Conservation (phyloP, 1,284 basidiomycete genomes). For the Tilletia walkeri region DNA sequence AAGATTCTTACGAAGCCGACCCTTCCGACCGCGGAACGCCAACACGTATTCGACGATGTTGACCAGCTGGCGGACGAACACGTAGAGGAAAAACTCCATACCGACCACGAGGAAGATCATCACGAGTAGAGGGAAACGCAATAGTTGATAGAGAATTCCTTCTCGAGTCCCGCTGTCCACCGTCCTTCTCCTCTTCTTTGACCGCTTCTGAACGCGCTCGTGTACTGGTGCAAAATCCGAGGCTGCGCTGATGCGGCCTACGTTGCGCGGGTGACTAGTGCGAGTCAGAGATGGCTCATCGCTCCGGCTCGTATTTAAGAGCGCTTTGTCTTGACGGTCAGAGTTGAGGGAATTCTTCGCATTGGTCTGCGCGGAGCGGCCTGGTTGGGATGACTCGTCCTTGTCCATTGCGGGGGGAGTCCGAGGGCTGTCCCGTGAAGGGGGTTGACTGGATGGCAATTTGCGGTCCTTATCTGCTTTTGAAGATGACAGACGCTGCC, state of each 20-base stretch:
- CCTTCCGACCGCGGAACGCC: constrained; percentile 79
- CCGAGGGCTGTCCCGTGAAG: too few relatives aligned
- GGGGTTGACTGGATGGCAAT: too few relatives aligned
- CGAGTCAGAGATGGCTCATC: constrained; percentile 22
- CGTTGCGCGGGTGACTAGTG: constrained; percentile 34
- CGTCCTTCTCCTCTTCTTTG: constrained; percentile 19
- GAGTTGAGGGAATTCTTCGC: constrained; percentile 10
- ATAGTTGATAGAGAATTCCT: constrained; percentile 43
- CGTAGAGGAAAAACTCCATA: constrained; percentile 77
- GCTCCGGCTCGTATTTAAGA: too few relatives aligned
- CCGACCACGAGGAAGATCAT: constrained; percentile 82
- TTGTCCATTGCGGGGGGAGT: constrained; percentile 18
- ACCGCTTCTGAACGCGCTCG: constrained; percentile 34
- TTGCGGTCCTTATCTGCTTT: constrained; percentile 15
- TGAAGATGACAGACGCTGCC: too few relatives aligned
- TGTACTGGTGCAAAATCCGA: constrained; percentile 54
- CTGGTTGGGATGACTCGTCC: neutral
- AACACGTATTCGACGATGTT: constrained; percentile 48
- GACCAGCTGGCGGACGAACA: constrained; percentile 83
- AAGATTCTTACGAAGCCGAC: constrained; percentile 70
- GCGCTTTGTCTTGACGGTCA: constrained; percentile 19
- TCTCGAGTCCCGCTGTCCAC: constrained; percentile 45
- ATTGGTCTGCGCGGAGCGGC: constrained; percentile 4
- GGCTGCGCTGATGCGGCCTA: constrained; percentile 43
- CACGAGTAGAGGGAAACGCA: constrained; percentile 58